phyloP scores from a whole-genome alignment of 169 alveolate genomes.

The Plasmodium knowlesi region DNA sequence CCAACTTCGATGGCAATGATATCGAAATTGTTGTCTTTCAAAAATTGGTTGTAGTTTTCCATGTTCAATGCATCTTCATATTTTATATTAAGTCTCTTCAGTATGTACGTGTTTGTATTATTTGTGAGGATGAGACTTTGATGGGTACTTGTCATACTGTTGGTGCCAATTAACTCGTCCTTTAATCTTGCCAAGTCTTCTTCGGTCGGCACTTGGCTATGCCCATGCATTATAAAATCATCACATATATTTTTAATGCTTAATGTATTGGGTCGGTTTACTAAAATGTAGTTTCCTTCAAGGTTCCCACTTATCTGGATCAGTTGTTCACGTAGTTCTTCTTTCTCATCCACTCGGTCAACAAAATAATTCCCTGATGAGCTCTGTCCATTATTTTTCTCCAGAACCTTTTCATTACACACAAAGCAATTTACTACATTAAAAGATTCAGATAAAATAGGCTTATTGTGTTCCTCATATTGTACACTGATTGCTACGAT shows the following conservation, averaged over 20 bases:
- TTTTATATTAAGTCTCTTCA: constrained; percentile 59
- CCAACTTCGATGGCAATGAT: constrained; percentile 30
- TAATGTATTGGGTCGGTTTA: constrained; percentile 35
- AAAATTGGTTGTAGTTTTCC: constrained; percentile 3
- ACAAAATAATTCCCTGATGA: constrained; percentile 31
- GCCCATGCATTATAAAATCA: constrained; percentile 33
- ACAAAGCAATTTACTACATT: constrained; percentile 25
- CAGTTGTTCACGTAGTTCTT: not conserved
- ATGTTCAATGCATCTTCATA: constrained; percentile 27
- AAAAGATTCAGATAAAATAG: not conserved
- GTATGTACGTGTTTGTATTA: constrained; percentile 15
- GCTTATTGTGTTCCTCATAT: not conserved
- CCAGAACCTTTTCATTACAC: not conserved
- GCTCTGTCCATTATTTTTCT: not conserved
- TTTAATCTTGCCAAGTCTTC: not conserved
- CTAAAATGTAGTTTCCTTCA: constrained; percentile 28
- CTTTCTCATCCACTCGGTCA: constrained; percentile 3
- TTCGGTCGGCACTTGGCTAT: constrained; percentile 2
- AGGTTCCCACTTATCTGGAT: constrained; percentile 21
- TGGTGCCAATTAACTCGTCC: not conserved
- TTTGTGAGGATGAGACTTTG: not conserved
- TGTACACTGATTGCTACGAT: constrained; percentile 48
- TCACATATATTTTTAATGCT: constrained; percentile 58
- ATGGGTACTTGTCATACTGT: not conserved
- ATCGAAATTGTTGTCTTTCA: constrained; percentile 21